A percentile compares a stretch with the other conserved stretches of the same genome.
Conservation (phyloP, 2,329 filamentous ascomycete genomes). For the Fusarium longipes region DNA sequence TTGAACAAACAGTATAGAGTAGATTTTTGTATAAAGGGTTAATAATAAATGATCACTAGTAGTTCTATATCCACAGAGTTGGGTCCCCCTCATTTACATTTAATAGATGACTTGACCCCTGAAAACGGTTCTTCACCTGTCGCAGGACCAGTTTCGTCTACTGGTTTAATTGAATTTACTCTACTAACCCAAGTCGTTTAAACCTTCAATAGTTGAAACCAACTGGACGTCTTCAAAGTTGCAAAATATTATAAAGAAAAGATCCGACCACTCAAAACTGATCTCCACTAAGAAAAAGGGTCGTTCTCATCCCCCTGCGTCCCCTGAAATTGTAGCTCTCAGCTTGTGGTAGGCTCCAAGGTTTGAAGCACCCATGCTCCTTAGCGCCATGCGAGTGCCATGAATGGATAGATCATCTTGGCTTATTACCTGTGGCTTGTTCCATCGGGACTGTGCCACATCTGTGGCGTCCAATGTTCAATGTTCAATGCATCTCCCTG, state of each 20-base stretch:
- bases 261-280: constrained; percentile 21
- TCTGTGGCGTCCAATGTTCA: constrained; percentile 25
- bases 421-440: constrained; percentile 26
- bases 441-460: neutral
- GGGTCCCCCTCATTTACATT: constrained; percentile 19
- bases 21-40: constrained; percentile 9
- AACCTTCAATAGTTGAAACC: neutral
- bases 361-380: constrained; percentile 22
- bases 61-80: constrained; percentile 18
- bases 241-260: constrained; percentile 4
- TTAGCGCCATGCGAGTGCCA: constrained; percentile 45
- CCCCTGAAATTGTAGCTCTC: constrained; percentile 32
- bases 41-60: neutral
- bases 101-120: constrained; percentile 13
- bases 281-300: constrained; percentile 30
- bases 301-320: constrained; percentile 20
- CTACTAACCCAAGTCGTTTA: neutral
- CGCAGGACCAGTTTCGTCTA: neutral
- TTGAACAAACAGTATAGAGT: constrained; percentile 6
- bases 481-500: constrained; percentile 39
- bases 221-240: constrained; percentile 6
- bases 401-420: constrained; percentile 27
- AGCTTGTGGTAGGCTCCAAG: constrained; percentile 15
- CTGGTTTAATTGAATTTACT: neutral
- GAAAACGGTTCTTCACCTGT: constrained; percentile 2